Conservation (phyloP, 352 stramenopile species). For the Phytophthora agathidicida region DNA sequence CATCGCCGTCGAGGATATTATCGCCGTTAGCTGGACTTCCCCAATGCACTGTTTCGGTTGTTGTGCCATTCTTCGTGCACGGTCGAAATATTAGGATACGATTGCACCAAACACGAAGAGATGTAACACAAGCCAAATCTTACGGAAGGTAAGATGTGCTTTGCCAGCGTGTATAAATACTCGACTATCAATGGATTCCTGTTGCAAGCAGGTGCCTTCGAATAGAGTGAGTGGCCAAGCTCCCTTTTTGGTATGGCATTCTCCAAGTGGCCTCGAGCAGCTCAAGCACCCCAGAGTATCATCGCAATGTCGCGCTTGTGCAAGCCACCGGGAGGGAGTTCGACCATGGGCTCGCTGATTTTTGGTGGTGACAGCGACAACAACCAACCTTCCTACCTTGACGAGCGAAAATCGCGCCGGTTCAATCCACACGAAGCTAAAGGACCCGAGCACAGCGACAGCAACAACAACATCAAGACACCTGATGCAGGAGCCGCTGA, state of each 20-base stretch:
- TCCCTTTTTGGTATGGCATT: background rate
- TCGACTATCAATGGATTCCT: background rate
- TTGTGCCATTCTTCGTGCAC: no score
- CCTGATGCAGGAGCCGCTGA: constrained; percentile 32
- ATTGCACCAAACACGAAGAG: no score
- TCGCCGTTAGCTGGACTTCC: constrained; percentile 1
- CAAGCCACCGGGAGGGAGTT: constrained; percentile 55
- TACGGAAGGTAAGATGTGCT: background rate
- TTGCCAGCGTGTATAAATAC: constrained; percentile 19
- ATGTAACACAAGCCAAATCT: no score
- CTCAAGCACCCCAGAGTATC: constrained; percentile 1
- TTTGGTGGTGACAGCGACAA: constrained; percentile 36
- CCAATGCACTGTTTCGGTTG: background rate
- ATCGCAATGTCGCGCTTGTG: constrained; percentile 24
- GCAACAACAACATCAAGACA: constrained; percentile 18
- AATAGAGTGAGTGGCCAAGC: constrained; percentile 11
- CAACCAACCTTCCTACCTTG: constrained; percentile 49
- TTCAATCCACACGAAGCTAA: constrained; percentile 27
- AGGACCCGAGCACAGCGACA: constrained; percentile 38
- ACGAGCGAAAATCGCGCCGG: constrained; percentile 60
- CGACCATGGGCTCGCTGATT: constrained; percentile 57
- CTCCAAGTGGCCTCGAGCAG: constrained; percentile 7
- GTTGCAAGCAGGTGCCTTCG: constrained; percentile 2
- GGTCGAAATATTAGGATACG: no score
- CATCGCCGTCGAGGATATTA: constrained; percentile 2